These are phyloP conservation scores for Pleurotus salmoneostramineus DNA, from an alignment of 768 basidiomycete species.

Conservation along the genomic window DNA sequence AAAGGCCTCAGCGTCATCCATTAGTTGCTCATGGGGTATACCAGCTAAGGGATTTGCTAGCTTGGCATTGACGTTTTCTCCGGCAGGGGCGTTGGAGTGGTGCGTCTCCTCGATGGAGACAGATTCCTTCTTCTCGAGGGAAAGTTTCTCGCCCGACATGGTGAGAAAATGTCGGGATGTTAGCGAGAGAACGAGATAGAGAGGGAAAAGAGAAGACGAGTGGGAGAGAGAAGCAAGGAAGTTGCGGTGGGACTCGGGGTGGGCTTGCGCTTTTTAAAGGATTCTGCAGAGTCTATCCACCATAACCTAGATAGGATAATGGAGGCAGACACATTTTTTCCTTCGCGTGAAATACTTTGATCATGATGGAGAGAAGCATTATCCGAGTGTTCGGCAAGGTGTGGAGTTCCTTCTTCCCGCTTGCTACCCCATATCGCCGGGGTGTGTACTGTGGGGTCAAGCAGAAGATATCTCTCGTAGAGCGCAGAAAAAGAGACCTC, in stretches of 20 bases:
- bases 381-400: conserved; percentile 6
- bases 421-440: conserved; percentile 2
- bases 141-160: conserved; percentile 7
- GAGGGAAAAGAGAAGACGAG: background rate
- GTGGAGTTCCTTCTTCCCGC: background rate
- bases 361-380: conserved; percentile 6
- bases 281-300: background rate
- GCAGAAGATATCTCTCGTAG: no score
- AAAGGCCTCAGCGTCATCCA: conserved; percentile 60
- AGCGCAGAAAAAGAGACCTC: no score
- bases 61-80: conserved; percentile 6
- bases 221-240: conserved; percentile 2
- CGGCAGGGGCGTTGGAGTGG: background rate
- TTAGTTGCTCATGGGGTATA: conserved; percentile 55
- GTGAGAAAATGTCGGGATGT: background rate
- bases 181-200: background rate
- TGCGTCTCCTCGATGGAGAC: conserved; percentile 2
- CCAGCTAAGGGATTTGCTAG: conserved; percentile 30
- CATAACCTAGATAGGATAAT: no score
- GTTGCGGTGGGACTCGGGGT: background rate
- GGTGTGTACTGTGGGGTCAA: no score
- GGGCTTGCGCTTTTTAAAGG: background rate
- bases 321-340: no score
- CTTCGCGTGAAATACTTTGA: conserved; percentile 2
- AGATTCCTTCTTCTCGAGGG: conserved; percentile 6